A percentile compares a stretch with the other conserved stretches of the same genome.
These are phyloP conservation scores for Daldinia childiae DNA, from an alignment of 495 filamentous ascomycete genomes.

Conservation along the genomic window DNA sequence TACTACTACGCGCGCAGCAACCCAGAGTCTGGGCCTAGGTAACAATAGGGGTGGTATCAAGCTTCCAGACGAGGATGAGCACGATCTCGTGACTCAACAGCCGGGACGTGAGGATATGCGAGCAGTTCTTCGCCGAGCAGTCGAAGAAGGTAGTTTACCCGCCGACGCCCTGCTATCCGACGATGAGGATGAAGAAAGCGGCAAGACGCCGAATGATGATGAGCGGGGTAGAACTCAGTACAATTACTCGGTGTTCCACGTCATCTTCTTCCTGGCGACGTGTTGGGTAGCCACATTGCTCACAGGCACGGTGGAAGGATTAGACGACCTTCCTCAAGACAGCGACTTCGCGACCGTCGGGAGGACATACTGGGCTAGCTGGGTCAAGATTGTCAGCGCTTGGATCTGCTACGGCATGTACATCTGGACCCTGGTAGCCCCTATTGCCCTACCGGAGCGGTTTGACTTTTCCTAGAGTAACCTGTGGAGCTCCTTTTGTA, in stretches of 20 bases:
- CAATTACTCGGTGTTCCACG: constrained; percentile 94
- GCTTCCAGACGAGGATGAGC: constrained; percentile 74
- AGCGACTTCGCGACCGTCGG: constrained; percentile 91
- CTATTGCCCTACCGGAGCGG: constrained; percentile 83
- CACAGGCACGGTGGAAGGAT: constrained; percentile 76
- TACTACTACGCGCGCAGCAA: constrained; percentile 95
- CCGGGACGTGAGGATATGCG: constrained; percentile 91
- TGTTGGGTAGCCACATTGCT: constrained; percentile 94
- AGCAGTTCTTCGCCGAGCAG: constrained; percentile 88
- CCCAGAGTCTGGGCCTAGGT: constrained; percentile 86
- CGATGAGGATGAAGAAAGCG: constrained; percentile 73
- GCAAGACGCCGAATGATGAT: constrained; percentile 76
- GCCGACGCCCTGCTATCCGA: constrained; percentile 84
- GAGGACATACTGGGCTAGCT: constrained; percentile 95
- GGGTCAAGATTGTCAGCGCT: constrained; percentile 98
- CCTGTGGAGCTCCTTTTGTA: not conserved
- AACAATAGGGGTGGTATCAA: constrained; percentile 67
- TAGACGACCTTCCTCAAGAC: constrained; percentile 55
- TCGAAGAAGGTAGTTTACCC: constrained; percentile 89
- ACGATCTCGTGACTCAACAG: constrained; percentile 90
- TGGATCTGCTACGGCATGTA: constrained; percentile 98
- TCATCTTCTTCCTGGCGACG: constrained; percentile 97
- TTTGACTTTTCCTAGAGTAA: constrained; percentile 65
- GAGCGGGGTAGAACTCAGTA: constrained; percentile 92
- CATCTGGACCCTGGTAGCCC: constrained; percentile 89